Conservation (phyloP, 176 grass and related monocot genomes). For the Cenchrus americanus region DNA sequence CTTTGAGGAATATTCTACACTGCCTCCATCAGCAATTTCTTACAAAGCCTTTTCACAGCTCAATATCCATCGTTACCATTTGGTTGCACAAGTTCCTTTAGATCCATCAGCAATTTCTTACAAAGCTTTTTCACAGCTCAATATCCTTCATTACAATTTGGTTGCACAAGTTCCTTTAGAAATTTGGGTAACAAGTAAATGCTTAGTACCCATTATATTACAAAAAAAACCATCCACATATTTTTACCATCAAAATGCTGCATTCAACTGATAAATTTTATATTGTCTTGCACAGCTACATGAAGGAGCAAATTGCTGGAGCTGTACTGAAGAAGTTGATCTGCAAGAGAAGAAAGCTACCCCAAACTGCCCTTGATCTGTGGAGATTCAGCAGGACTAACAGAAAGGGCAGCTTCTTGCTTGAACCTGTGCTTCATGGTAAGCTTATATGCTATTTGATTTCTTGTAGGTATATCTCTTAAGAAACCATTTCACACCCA, state of each 20-base stretch:
- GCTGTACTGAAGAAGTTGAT: slow-evolving; percentile 33
- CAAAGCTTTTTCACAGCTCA: slow-evolving; percentile 10
- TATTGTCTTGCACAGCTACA: slow-evolving; percentile 36
- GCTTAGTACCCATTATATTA: background rate
- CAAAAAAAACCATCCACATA: background rate
- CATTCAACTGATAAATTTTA: slow-evolving; percentile 1
- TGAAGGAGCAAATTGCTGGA: slow-evolving; percentile 57
- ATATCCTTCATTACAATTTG: background rate
- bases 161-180: background rate
- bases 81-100: background rate
- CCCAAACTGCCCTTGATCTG: slow-evolving; percentile 51
- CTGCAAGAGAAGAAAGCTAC: slow-evolving; percentile 73
- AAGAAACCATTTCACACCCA: slow-evolving; percentile 3
- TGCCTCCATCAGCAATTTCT: no score
- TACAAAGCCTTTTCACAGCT: slow-evolving; percentile 6
- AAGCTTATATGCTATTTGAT: slow-evolving; percentile 6
- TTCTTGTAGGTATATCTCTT: background rate
- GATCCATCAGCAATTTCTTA: no score
- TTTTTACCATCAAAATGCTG: background rate
- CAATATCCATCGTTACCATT: background rate
- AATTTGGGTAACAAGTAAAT: background rate
- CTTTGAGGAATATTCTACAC: background rate
- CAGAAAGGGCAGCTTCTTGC: slow-evolving; percentile 56
- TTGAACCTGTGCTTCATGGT: slow-evolving; percentile 64
- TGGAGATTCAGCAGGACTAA: slow-evolving; percentile 55